Base-by-base conservation (phyloP, 2,329 filamentous ascomycete genomes). In the Cercospora sojina region DNA sequence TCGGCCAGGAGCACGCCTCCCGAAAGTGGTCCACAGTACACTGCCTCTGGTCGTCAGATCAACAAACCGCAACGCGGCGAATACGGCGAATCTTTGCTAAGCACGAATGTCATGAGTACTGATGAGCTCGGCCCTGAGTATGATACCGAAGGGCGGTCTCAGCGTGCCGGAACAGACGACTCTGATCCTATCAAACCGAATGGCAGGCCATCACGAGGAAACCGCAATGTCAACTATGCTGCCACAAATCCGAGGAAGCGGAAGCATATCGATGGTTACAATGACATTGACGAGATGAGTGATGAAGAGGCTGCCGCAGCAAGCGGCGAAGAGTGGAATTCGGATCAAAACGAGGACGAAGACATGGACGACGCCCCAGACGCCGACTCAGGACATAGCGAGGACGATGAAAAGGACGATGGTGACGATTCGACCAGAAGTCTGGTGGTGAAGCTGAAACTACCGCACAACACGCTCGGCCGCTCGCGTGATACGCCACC, bases 11-110 rank as follows among this genome's bases (percentile, higher is more conserved):
- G 88, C 69, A 92, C 91, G 0, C 90, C 92, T 0, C 86, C 87
- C 47, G 91, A 94, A 70, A 82, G 85, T 25, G 89, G 79, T 82
- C 91, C 84, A 59, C 85, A 83, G 12, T 85, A 88, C 59, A 98
- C 95, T 3, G 89, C 92, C 23, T 97, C 93, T 76, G 95, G 95
- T 23, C 88, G 95, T 23, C 92, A 97, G 76, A 88, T 97, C 70
- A 86, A 88, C 70, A 87, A 90, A 55, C 87, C 89, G 8, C 83
- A 83, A 56, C 79, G 78, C 4, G 87, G 90, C 31, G 81, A 89
- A 51, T 91, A 90, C 62, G 87, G 87, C 12, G 87, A 90, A 68
- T 81, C 81, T 25, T 79, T 89, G 65, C 80, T 89, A 16, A 85
- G 83, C 71, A 85, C 84, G 43, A 84, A 86, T 69, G 78, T 77